phyloP scores from a whole-genome alignment of 108 stramenopile species.

The Pseudonitzschia pungens region DNA sequence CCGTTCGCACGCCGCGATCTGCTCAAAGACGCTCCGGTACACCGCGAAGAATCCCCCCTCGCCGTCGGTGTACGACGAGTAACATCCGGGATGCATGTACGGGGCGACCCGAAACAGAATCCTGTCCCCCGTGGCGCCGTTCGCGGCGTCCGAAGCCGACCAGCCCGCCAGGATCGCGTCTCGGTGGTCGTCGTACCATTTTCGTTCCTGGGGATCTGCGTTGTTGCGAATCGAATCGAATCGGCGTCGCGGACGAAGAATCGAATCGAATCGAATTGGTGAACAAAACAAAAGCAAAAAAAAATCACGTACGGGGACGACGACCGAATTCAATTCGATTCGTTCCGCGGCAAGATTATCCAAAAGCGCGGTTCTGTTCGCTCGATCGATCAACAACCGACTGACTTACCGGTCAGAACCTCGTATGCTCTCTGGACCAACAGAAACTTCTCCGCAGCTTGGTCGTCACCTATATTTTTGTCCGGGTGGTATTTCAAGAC shows the following conservation, averaged over 20 bases:
- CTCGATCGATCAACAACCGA: too few species aligned
- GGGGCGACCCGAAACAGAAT: constrained; percentile 75
- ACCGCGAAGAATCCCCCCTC: constrained; percentile 64
- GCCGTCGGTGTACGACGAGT: constrained; percentile 63
- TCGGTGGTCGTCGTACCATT: constrained; percentile 92
- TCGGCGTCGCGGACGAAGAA: too few species aligned
- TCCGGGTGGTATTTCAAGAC: constrained; percentile 95
- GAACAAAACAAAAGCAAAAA: not conserved
- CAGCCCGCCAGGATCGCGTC: constrained; percentile 80
- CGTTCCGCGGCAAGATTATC: too few species aligned
- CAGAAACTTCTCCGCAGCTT: constrained; percentile 63
- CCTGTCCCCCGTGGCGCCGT: constrained; percentile 28
- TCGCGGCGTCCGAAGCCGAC: constrained; percentile 34
- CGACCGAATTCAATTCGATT: not conserved
- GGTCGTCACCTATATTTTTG: constrained; percentile 65
- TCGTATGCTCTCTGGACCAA: constrained; percentile 94
- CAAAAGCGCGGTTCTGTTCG: too few species aligned
- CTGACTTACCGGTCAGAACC: constrained; percentile 59
- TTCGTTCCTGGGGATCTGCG: constrained; percentile 78
- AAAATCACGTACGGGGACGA: not conserved
- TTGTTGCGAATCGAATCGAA: not conserved
- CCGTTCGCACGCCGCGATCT: constrained; percentile 62
- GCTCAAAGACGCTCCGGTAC: constrained; percentile 61
- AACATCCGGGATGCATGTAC: constrained; percentile 70
- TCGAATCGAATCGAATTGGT: not conserved